Base-by-base conservation (phyloP, 2,329 filamentous ascomycete species). In the Aspergillus calidoustus region DNA sequence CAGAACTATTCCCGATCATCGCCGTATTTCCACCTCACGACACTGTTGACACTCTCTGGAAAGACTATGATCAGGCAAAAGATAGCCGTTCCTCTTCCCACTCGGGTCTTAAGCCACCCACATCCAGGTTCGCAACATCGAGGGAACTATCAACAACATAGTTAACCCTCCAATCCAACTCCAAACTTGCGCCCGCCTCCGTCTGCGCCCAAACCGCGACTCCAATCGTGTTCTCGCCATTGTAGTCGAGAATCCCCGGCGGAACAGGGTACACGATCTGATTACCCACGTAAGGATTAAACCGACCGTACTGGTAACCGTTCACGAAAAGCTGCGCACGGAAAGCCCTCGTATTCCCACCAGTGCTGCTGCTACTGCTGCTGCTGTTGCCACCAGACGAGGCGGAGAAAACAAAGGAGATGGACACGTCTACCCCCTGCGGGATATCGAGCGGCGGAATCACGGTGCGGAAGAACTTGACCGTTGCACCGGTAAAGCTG, bases 231-330 rank as follows among this genome's bases (percentile, higher is more conserved):
- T 89, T 89, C 8, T 84, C 77, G 0, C 86, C 87, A 7, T 74
- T 72, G 61, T 88, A 87, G 68, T 88, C 79, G 8, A 88, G 72
- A 5, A 89, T 77, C 0, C 87, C 86, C 0, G 83, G 83, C 1
- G 85, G 86, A 2, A 89, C 83, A 0, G 87, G 86, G 67, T 86
- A 89, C 17, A 81, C 77, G 17, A 83, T 78, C 74, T 89, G 86
- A 51, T 87, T 84, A 0, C 87, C 87, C 44, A 89, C 86, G 54
- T 84, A 81, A 0, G 86, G 85, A 62, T 84, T 83, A 68, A 83
- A 89, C 7, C 84, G 81, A 2, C 84, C 86, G 65, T 87, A 89
- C 68, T 88, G 86, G 67, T 88, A 89, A 0, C 87, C 87, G 59
- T 89, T 89, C n/a, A 89, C 81, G 59, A 86, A 89, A 2, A 89